Percentiles rank a stretch among this genome's conserved stretches.
phyloP scores from a whole-genome alignment of 1,139 yeast genomes.

The Barnettozyma hawaiiensis region DNA sequence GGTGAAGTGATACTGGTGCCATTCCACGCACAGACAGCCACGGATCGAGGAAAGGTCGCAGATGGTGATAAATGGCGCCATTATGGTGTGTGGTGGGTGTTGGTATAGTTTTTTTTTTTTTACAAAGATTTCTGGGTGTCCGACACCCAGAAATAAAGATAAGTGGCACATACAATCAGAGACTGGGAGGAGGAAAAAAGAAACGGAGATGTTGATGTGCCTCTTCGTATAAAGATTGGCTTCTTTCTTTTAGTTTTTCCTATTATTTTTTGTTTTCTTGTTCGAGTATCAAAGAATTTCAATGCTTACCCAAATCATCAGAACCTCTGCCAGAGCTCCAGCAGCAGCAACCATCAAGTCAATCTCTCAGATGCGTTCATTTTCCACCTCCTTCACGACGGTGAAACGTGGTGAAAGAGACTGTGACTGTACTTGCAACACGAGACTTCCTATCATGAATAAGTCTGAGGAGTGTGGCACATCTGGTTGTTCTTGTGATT shows the following conservation, averaged over 20 bases:
- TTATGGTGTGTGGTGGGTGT: no score
- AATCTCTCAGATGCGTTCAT: slow-evolving; percentile 9
- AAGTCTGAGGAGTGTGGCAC: slow-evolving; percentile 24
- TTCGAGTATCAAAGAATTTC: neutral
- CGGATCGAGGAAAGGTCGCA: no score
- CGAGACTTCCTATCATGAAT: slow-evolving; percentile 13
- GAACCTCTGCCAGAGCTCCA: slow-evolving; percentile 15
- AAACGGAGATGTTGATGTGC: no score
- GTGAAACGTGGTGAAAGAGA: slow-evolving; percentile 21
- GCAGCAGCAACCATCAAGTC: slow-evolving; percentile 9
- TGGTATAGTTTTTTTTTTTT: no score
- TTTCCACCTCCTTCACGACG: slow-evolving; percentile 9
- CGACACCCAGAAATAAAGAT: no score
- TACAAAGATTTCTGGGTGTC: no score
- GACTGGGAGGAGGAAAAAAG: no score
- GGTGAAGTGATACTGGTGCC: no score
- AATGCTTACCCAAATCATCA: slow-evolving; percentile 18
- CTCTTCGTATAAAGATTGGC: slow-evolving; percentile 3
- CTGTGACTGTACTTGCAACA: slow-evolving; percentile 25
- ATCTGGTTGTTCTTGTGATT: slow-evolving; percentile 23
- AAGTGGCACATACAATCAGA: no score
- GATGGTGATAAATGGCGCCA: no score
- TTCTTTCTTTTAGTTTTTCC: neutral
- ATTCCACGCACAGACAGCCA: no score
- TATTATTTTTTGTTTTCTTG: no score